Evolutionary conservation across 2,329 filamentous ascomycete species (phyloP).

Genomic region (Scedosporium boydii): DNA sequence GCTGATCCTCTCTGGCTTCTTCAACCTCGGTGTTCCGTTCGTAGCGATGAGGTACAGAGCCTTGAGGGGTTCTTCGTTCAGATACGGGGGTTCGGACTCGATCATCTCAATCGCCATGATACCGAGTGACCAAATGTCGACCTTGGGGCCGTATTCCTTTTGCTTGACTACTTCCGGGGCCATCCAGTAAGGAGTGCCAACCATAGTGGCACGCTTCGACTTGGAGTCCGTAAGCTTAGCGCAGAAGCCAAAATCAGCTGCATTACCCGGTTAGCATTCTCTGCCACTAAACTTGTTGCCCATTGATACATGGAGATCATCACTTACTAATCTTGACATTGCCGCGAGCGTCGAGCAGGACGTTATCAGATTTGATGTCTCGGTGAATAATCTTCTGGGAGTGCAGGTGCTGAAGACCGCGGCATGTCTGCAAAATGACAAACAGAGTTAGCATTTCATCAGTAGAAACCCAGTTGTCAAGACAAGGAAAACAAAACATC

Average conservation of each 20-base stretch:
- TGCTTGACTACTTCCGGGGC: conserved; percentile 98
- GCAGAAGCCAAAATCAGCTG: conserved; percentile 97
- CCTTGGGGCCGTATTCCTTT: conserved; percentile 96
- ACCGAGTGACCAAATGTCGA: conserved; percentile 96
- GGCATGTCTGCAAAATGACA: conserved; percentile 63
- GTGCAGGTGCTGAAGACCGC: conserved; percentile 87
- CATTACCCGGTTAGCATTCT: conserved; percentile 21
- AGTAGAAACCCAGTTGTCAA: not conserved
- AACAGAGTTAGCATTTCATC: conserved; percentile 13
- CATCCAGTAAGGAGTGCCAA: conserved; percentile 99
- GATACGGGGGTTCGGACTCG: conserved; percentile 92
- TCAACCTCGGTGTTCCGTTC: conserved; percentile 90
- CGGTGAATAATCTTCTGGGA: conserved; percentile 95
- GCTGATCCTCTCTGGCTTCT: conserved; percentile 96
- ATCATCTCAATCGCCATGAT: conserved; percentile 99
- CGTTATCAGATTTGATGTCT: conserved; percentile 99
- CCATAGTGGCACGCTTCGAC: conserved; percentile 97
- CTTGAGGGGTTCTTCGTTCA: conserved; percentile 96
- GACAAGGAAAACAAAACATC: conserved; percentile 17
- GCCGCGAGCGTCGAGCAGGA: conserved; percentile 84
- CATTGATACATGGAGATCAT: too few species aligned
- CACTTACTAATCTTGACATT: conserved; percentile 94
- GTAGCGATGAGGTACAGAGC: conserved; percentile 96
- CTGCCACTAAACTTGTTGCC: not conserved
- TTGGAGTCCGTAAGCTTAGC: conserved; percentile 96